Base-by-base conservation (phyloP, 2,329 filamentous ascomycete species). In the Elsinoe arachidis region DNA sequence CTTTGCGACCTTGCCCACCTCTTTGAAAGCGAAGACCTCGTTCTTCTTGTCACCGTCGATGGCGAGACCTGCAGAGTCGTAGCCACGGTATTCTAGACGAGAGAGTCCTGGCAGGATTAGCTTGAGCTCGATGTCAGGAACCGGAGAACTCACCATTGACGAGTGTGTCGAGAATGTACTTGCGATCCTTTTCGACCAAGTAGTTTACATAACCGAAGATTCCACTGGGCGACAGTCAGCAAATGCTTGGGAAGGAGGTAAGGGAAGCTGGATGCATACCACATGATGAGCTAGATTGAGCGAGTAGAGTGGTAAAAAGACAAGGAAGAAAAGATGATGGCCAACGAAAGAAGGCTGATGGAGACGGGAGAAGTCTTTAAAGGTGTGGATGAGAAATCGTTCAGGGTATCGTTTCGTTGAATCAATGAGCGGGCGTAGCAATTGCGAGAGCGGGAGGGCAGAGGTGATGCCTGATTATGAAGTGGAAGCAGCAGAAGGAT, bases 181-280 rank as follows among this genome's bases (percentile, higher is more conserved):
- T 91, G 74, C 93, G 85, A 79, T 97, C 92, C 83, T 95, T 96
- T 82, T 97, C 93, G 73, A 97, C 90, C 73, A 97, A 80, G 78
- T 97, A 97, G 80, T 97, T 97, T 80, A 97, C 89, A 82, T 97
- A 97, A 69, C 92, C 92, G 79, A 97, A 95, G 76, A 93, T 95
- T 75, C 89, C 89, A 62, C 64, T 66, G 39, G 26, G 14, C 3
- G 14, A 7, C 7, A 34, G 26, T 49, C 23, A 41, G 26, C 39
- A 11, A 38, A 11, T 6, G n/a, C 21, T 21, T 21, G 19, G 3
- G n/a, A 17, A 49, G 12, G 56, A 54, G 57, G 54, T 52, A 21
- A 53, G 11, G 38, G 14, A 26, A 43, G 34, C 38, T 60, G 34
- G 21, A 26, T 43, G 37, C 56, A 37, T 52, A 61, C 59, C 57